Evolutionary conservation across 1,284 basidiomycete genomes (phyloP).

Genomic region (Ustilago bromivora): DNA sequence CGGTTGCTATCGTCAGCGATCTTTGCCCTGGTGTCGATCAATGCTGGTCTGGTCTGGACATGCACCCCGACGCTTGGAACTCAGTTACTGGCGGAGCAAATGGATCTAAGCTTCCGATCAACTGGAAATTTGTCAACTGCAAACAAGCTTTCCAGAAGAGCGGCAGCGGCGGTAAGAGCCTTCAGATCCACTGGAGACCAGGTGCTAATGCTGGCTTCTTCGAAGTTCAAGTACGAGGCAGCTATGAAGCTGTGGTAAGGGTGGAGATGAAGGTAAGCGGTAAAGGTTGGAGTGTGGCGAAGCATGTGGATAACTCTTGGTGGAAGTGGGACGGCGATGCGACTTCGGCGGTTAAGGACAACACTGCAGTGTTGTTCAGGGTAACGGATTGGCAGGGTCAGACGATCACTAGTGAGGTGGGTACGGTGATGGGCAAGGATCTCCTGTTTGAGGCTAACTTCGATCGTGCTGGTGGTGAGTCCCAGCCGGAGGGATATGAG

Average conservation of each 20-base stretch:
- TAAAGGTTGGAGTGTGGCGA: slow-evolving; percentile 16
- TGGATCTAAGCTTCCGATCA: slow-evolving; percentile 38
- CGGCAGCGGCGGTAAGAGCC: slow-evolving; percentile 21
- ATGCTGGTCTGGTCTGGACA: slow-evolving; percentile 48
- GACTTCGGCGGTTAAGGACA: neutral
- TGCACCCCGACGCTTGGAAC: slow-evolving; percentile 50
- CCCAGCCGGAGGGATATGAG: neutral
- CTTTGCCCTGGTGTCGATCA: slow-evolving; percentile 45
- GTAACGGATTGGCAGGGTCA: slow-evolving; percentile 50
- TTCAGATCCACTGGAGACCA: slow-evolving; percentile 41
- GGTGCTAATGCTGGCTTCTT: slow-evolving; percentile 39
- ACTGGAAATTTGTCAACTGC: slow-evolving; percentile 47
- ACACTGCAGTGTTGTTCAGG: slow-evolving; percentile 25
- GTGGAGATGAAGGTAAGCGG: slow-evolving; percentile 29
- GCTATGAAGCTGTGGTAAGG: slow-evolving; percentile 35
- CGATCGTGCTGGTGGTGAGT: slow-evolving; percentile 12
- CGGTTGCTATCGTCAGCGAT: slow-evolving; percentile 43
- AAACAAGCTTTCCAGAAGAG: slow-evolving; percentile 24
- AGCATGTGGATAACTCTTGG: slow-evolving; percentile 24
- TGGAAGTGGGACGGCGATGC: slow-evolving; percentile 26
- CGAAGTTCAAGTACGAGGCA: slow-evolving; percentile 39
- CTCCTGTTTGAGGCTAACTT: slow-evolving; percentile 39
- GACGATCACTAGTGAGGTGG: slow-evolving; percentile 34
- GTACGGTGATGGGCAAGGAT: slow-evolving; percentile 26
- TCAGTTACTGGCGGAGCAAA: slow-evolving; percentile 27